phyloP scores from a whole-genome alignment of 75 land plant species.

The Selaginella tamariscina region DNA sequence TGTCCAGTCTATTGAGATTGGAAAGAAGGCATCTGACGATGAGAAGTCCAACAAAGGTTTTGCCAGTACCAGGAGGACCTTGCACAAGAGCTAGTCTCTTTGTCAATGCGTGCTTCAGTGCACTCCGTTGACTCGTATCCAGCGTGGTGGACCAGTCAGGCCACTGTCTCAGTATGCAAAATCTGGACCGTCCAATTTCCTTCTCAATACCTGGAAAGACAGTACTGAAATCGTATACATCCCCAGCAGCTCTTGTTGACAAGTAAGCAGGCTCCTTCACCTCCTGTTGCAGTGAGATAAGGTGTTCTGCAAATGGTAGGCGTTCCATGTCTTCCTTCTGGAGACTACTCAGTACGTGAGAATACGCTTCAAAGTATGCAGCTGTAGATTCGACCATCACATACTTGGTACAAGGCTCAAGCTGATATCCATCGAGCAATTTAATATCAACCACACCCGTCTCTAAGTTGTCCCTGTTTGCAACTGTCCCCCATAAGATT shows the following conservation, averaged over 20 bases:
- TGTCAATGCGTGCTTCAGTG: slow-evolving; percentile 25
- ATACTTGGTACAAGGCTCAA: slow-evolving; percentile 8
- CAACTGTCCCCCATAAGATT: slow-evolving; percentile 18
- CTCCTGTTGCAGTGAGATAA: slow-evolving; percentile 15
- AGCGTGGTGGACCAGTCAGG: slow-evolving; percentile 4
- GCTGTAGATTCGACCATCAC: slow-evolving; percentile 25
- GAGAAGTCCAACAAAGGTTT: slow-evolving; percentile 23
- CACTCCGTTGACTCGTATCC: slow-evolving; percentile 20
- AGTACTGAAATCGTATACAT: not conserved
- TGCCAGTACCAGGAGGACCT: slow-evolving; percentile 34
- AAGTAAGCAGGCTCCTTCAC: slow-evolving; percentile 22
- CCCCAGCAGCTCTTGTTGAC: not conserved
- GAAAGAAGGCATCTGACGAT: slow-evolving; percentile 16
- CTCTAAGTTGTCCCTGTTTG: not conserved
- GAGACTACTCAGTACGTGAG: slow-evolving; percentile 20
- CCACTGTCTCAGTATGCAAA: slow-evolving; percentile 12
- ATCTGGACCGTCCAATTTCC: not conserved
- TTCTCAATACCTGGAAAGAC: not conserved
- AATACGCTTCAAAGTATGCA: slow-evolving; percentile 32
- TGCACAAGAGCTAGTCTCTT: slow-evolving; percentile 28
- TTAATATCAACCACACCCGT: not conserved
- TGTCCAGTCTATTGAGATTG: not conserved
- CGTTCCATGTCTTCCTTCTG: slow-evolving; percentile 19
- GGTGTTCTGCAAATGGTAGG: slow-evolving; percentile 16
- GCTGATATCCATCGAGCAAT: not conserved